phyloP scores from a whole-genome alignment of 2,329 filamentous ascomycete species.

The Verticillium isaacii region DNA sequence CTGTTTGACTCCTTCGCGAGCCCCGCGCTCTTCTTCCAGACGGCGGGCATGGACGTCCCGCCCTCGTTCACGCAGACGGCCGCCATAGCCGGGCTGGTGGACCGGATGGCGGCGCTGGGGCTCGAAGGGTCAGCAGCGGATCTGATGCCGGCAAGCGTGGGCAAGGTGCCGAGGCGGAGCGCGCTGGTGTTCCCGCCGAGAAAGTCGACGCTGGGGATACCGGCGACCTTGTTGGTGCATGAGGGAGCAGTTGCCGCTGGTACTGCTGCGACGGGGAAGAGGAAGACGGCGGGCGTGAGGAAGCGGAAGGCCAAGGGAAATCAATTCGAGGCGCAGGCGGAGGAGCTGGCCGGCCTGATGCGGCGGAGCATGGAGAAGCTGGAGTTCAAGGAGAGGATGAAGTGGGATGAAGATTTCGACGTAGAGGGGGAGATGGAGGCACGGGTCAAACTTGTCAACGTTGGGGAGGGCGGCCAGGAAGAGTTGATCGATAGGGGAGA shows the following conservation, averaged over 20 bases:
- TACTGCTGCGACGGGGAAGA: slow-evolving; percentile 7
- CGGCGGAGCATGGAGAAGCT: slow-evolving; percentile 40
- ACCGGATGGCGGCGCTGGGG: slow-evolving; percentile 14
- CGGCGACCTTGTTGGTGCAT: slow-evolving; percentile 43
- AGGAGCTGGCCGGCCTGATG: slow-evolving; percentile 43
- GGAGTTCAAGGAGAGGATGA: slow-evolving; percentile 36
- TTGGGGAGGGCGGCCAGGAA: slow-evolving; percentile 21
- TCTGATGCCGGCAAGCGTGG: slow-evolving; percentile 2
- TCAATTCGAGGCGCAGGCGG: slow-evolving; percentile 40
- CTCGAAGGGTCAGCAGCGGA: slow-evolving; percentile 9
- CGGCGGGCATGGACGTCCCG: slow-evolving; percentile 41
- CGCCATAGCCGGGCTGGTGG: slow-evolving; percentile 11
- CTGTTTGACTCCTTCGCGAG: slow-evolving; percentile 59
- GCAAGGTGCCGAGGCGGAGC: slow-evolving; percentile 32
- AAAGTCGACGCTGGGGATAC: slow-evolving; percentile 42
- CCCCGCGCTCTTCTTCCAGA: slow-evolving; percentile 54
- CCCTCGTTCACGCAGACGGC: slow-evolving; percentile 32
- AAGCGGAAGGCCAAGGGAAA: slow-evolving; percentile 24
- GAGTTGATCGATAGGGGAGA: slow-evolving; percentile 22
- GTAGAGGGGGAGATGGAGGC: slow-evolving; percentile 26
- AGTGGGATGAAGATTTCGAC: slow-evolving; percentile 34
- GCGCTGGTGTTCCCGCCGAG: slow-evolving; percentile 44
- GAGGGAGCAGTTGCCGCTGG: slow-evolving; percentile 21
- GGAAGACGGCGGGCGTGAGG: slow-evolving; percentile 13
- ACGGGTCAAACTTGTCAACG: slow-evolving; percentile 32